Evolutionary conservation across 2,329 filamentous ascomycete species (phyloP).

Genomic region (Eurotiales sp.): DNA sequence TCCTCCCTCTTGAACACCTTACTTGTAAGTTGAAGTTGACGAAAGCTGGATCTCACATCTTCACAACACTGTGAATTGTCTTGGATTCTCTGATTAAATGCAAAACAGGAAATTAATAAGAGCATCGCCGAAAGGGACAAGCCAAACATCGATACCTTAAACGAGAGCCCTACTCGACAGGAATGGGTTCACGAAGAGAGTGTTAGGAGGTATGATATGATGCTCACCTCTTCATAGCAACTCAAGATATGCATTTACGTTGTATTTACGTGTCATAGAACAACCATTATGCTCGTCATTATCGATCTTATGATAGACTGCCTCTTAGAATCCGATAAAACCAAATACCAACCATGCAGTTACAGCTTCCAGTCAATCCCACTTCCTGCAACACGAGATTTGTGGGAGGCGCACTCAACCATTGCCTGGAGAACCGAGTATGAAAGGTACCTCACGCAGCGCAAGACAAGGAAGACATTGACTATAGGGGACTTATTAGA

Average conservation of each 20-base stretch:
- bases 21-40: neutral
- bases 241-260: neutral
- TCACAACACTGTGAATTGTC: neutral
- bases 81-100: neutral
- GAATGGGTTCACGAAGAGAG: constrained; percentile 14
- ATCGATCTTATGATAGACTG: constrained; percentile 12
- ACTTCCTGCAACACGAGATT: constrained; percentile 12
- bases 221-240: too few relatives aligned
- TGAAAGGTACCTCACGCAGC: constrained; percentile 3
- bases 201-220: constrained; percentile 5
- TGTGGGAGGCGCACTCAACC: constrained; percentile 11
- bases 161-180: neutral
- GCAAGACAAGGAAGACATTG: constrained; percentile 3
- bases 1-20: neutral
- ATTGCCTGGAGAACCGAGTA: constrained; percentile 13
- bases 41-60: too few relatives aligned
- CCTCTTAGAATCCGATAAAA: constrained; percentile 3
- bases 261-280: neutral
- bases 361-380: constrained; percentile 2
- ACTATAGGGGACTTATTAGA: constrained; percentile 11
- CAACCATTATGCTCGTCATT: constrained; percentile 9
- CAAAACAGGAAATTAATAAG: neutral
- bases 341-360: constrained; percentile 1
- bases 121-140: neutral
- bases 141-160: neutral